Evolutionary conservation across 2,329 filamentous ascomycete species (phyloP).

Genomic region (Colletotrichum chrysophilum): DNA sequence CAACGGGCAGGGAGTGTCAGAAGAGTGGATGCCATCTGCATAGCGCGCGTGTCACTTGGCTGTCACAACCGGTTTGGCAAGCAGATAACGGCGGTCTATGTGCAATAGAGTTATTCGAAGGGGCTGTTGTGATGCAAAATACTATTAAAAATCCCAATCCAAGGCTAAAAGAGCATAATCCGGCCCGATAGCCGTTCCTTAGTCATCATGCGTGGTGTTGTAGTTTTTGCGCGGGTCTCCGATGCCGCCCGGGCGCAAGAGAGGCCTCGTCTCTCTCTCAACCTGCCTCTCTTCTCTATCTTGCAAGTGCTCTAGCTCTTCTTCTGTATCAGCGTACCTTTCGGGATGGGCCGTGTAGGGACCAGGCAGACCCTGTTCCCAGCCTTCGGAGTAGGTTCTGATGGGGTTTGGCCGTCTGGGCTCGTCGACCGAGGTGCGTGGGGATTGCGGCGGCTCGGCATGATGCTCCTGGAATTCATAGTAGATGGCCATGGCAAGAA

Average conservation of each 20-base stretch:
- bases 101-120: not conserved
- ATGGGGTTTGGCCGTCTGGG: slow-evolving; percentile 41
- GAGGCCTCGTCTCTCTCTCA: slow-evolving; percentile 53
- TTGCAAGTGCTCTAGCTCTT: slow-evolving; percentile 54
- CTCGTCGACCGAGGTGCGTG: not conserved
- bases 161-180: not conserved
- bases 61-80: not conserved
- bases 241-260: slow-evolving; percentile 55
- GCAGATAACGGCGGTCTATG: not conserved
- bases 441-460: slow-evolving; percentile 27
- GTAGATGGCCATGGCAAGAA: slow-evolving; percentile 81
- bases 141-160: not conserved
- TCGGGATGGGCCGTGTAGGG: slow-evolving; percentile 59
- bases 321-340: slow-evolving; percentile 55
- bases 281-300: slow-evolving; percentile 58
- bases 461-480: slow-evolving; percentile 65
- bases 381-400: slow-evolving; percentile 54
- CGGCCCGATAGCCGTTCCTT: not conserved
- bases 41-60: not conserved
- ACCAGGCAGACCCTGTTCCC: slow-evolving; percentile 55
- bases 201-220: slow-evolving; percentile 28
- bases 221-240: slow-evolving; percentile 50
- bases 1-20: not conserved
- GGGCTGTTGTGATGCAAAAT: not conserved
- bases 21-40: not conserved